Percentiles rank a stretch among this genome's conserved stretches.
These are phyloP conservation scores for Umbilicus rupestris DNA, from an alignment of 164 flowering plant genomes.

Conservation along the genomic window DNA sequence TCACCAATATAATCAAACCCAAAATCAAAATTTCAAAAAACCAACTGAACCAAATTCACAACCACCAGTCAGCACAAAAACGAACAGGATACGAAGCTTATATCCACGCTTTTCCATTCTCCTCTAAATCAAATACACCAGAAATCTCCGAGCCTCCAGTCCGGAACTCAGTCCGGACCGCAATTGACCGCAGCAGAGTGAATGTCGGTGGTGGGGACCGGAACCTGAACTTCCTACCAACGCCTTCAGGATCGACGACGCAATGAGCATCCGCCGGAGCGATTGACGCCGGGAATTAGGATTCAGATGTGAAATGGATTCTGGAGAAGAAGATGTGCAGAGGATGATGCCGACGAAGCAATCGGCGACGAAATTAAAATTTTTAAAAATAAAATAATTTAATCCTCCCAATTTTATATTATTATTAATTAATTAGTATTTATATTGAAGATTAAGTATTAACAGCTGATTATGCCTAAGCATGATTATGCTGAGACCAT, in stretches of 20 bases:
- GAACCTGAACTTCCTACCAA: neutral
- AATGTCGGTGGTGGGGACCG: constrained; percentile 5
- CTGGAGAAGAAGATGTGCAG: neutral
- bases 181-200: neutral
- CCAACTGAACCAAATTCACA: constrained; percentile 3
- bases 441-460: too few relatives aligned
- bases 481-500: too few relatives aligned
- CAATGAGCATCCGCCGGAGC: constrained; percentile 1
- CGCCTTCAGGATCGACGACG: neutral
- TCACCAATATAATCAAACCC: neutral
- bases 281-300: neutral
- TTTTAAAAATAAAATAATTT: neutral
- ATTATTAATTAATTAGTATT: neutral
- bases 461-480: too few relatives aligned
- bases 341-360: neutral
- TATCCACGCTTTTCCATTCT: constrained; percentile 75
- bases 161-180: neutral
- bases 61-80: constrained; percentile 8
- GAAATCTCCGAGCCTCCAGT: neutral
- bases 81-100: constrained; percentile 69
- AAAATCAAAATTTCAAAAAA: constrained; percentile 8
- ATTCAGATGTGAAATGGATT: neutral
- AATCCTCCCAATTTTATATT: neutral
- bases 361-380: neutral
- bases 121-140: neutral